Conservation (phyloP, 495 filamentous ascomycete genomes). For the Monascus purpureus region DNA sequence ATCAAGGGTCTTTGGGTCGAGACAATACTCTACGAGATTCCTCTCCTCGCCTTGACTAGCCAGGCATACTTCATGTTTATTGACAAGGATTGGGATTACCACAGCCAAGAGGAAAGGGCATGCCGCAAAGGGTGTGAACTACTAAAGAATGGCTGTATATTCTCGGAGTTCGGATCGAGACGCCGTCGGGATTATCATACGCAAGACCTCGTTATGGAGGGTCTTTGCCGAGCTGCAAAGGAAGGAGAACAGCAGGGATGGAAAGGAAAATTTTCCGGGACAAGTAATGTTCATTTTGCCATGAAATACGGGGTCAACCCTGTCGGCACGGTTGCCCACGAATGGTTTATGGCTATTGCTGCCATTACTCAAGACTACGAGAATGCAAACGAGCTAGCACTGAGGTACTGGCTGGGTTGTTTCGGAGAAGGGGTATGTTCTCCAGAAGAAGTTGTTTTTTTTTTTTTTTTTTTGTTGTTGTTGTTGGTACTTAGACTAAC, state of each 20-base stretch:
- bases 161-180: slow-evolving; percentile 89
- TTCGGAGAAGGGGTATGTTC: slow-evolving; percentile 66
- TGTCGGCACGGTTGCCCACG: slow-evolving; percentile 90
- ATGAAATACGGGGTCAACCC: slow-evolving; percentile 75
- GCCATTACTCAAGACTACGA: slow-evolving; percentile 79
- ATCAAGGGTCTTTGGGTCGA: slow-evolving; percentile 81
- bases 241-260: slow-evolving; percentile 48
- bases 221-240: slow-evolving; percentile 57
- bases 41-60: slow-evolving; percentile 76
- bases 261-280: slow-evolving; percentile 64
- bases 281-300: slow-evolving; percentile 94
- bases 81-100: slow-evolving; percentile 77
- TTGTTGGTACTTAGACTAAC: slow-evolving; percentile 6
- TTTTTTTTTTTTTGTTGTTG: too few species aligned
- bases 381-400: slow-evolving; percentile 65
- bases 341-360: slow-evolving; percentile 98
- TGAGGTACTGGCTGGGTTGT: slow-evolving; percentile 78
- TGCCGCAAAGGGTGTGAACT: slow-evolving; percentile 61
- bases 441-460: too few species aligned
- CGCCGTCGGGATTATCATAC: slow-evolving; percentile 83
- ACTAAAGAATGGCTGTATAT: slow-evolving; percentile 66
- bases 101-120: slow-evolving; percentile 73
- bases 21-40: slow-evolving; percentile 96
- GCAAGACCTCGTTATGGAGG: slow-evolving; percentile 83
- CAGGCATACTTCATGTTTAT: slow-evolving; percentile 96